Evolutionary conservation across 75 land plant species (phyloP).

Genomic region (Picea sitchensis): DNA sequence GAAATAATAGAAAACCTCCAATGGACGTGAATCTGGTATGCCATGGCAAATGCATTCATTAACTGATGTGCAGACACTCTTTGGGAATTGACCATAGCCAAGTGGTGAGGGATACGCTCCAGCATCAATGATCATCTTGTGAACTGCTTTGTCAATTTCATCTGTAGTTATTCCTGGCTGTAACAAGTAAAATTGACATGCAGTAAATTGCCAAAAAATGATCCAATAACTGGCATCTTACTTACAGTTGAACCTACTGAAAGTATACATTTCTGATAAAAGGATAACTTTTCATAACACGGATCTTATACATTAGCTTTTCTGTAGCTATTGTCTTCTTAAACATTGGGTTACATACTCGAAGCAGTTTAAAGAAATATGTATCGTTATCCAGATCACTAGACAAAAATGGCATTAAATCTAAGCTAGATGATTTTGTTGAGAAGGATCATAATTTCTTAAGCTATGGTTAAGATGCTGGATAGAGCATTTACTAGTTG

Average conservation of each 20-base stretch:
- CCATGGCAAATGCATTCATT: constrained; percentile 99
- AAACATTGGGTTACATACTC: neutral
- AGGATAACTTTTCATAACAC: neutral
- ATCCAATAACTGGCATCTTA: neutral
- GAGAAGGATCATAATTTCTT: neutral
- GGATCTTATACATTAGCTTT: neutral
- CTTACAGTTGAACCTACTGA: neutral
- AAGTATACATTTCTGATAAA: neutral
- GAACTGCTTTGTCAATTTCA: constrained; percentile 98
- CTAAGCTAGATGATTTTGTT: neutral
- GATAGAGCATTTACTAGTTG: neutral
- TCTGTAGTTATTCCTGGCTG: constrained; percentile 99
- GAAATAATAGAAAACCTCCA: constrained; percentile 56
- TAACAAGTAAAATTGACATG: constrained; percentile 6
- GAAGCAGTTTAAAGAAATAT: neutral
- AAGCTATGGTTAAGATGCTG: neutral
- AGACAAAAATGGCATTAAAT: neutral
- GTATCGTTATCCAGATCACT: neutral
- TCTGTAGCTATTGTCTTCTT: neutral
- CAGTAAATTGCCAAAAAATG: neutral
- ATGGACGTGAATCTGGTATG: constrained; percentile 92
- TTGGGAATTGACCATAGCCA: constrained; percentile 96
- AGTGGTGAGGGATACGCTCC: constrained; percentile 99
- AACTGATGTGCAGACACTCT: constrained; percentile 99
- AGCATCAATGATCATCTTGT: constrained; percentile 96